Base-by-base conservation (phyloP, 345 rosid genomes). In the Acer negundo region DNA sequence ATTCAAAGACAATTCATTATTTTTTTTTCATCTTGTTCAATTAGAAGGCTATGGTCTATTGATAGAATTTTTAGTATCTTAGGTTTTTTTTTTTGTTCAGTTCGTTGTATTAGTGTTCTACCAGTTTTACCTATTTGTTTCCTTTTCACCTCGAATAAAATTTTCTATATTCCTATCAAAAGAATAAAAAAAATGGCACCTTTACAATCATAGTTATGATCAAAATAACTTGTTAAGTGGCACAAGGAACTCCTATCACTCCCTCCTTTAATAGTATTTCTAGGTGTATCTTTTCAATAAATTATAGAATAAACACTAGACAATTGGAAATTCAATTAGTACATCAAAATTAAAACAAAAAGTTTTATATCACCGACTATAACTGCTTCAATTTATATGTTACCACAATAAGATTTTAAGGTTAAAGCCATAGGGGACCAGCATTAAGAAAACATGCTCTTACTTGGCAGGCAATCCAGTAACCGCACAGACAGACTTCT, bases 401-500 rank as follows among this genome's bases (percentile, higher is more conserved):
- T 35, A 17, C 16, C n/a, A 28, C 69, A 61, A 10, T 55, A 31
- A 68, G 47, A 59, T 20, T 69, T 64, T 66, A 62, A 46, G 62
- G 55, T 51, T 20, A 62, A 71, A 55, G 53, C 47, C 82, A 35
- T 19, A 69, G 62, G 19, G n/a, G 74, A 76, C 64, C 61, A 62
- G 23, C 7, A 82, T n/a, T 9, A 62, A 20, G 71, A 82, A 46
- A 74, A 64, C 15, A 71, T 58, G 67, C 68, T 46, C 95, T 86
- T 92, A 96, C 98, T 91, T 92, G 74, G 98, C 99, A 79, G 97
- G 98, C 84, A 94, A 79, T 79, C 99, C 99, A 44, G 97, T 96
- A 68, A 96, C 88, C 73, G 87, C 90, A 66, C 99, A 94, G 15
- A 85, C 80, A 46, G 93, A 88, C 84, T 94, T 90, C 79, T 91